A percentile compares a stretch with the other conserved stretches of the same genome.
Evolutionary conservation across 805 yeast species (phyloP).

Genomic region (Spathaspora sp.): DNA sequence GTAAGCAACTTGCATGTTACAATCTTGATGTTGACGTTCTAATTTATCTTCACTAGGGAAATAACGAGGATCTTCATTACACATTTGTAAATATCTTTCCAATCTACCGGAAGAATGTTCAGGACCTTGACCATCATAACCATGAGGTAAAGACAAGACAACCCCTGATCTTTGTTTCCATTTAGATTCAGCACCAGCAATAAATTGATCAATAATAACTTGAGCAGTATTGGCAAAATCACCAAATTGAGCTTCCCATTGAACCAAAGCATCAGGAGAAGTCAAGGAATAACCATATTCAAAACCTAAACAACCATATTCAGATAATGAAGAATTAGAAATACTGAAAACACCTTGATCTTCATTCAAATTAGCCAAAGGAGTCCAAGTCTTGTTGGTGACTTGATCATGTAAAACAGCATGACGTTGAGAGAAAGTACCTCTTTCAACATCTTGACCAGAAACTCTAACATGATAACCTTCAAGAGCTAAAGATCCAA

Average conservation of each 20-base stretch:
- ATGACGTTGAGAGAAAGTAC: conserved; percentile 99
- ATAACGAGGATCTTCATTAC: conserved; percentile 91
- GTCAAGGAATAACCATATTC: conserved; percentile 98
- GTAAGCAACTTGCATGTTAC: conserved; percentile 96
- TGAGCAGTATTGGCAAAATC: conserved; percentile 99
- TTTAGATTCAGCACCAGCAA: conserved; percentile 94
- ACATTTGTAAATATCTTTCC: conserved; percentile 92
- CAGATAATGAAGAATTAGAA: conserved; percentile 93
- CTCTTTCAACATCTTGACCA: conserved; percentile 99
- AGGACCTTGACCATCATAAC: conserved; percentile 99
- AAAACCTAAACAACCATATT: conserved; percentile 98
- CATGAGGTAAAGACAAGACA: conserved; percentile 94
- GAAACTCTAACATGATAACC: conserved; percentile 96
- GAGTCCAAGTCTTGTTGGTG: conserved; percentile 78
- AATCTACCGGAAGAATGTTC: conserved; percentile 98
- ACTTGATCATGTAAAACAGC: conserved; percentile 96
- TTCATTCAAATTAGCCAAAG: conserved; percentile 74
- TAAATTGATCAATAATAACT: conserved; percentile 93
- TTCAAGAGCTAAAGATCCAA: conserved; percentile 86
- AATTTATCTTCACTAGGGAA: conserved; percentile 90
- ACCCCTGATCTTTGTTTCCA: conserved; percentile 99
- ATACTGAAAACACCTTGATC: conserved; percentile 85
- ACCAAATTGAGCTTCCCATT: conserved; percentile 99
- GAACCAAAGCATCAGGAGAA: conserved; percentile 93
- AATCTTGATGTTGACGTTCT: conserved; percentile 97